Evolutionary conservation across 768 basidiomycete species (phyloP).

Genomic region (Termitomyces sp.): DNA sequence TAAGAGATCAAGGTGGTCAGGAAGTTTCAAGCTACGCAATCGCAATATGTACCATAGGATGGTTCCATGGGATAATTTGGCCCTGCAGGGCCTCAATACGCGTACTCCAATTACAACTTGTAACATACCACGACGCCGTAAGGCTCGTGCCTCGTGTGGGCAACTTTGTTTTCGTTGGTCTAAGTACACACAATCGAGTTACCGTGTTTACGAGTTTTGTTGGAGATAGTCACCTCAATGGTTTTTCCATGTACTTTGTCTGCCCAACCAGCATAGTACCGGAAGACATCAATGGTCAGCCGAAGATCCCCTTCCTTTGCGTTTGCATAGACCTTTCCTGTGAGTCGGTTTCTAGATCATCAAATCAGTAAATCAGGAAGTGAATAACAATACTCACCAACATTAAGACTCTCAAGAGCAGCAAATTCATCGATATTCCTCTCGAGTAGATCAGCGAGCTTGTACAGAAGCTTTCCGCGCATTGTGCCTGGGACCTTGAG

Average conservation of each 20-base stretch:
- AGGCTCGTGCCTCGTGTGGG: constrained; percentile 44
- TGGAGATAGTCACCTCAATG: constrained; percentile 37
- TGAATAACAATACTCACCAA: constrained; percentile 13
- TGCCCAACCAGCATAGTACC: constrained; percentile 84
- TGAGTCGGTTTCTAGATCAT: neutral
- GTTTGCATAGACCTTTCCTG: constrained; percentile 52
- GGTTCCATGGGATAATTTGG: constrained; percentile 55
- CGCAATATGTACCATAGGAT: constrained; percentile 19
- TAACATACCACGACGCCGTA: constrained; percentile 34
- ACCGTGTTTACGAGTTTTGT: neutral
- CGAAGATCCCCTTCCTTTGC: constrained; percentile 42
- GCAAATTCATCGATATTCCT: constrained; percentile 22
- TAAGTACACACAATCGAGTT: neutral
- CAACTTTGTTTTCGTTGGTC: constrained; percentile 22
- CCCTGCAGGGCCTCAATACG: constrained; percentile 12
- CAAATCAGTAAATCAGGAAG: neutral
- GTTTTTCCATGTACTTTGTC: constrained; percentile 74
- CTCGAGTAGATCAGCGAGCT: constrained; percentile 25
- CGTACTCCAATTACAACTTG: neutral
- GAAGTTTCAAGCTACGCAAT: neutral
- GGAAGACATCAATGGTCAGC: constrained; percentile 40
- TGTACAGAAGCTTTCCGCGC: constrained; percentile 23
- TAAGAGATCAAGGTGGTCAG: neutral
- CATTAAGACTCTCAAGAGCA: constrained; percentile 20
- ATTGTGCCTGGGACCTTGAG: constrained; percentile 41